Evolutionary conservation across 2,329 filamentous ascomycete species (phyloP).

Genomic region (Talaromyces islandicus): DNA sequence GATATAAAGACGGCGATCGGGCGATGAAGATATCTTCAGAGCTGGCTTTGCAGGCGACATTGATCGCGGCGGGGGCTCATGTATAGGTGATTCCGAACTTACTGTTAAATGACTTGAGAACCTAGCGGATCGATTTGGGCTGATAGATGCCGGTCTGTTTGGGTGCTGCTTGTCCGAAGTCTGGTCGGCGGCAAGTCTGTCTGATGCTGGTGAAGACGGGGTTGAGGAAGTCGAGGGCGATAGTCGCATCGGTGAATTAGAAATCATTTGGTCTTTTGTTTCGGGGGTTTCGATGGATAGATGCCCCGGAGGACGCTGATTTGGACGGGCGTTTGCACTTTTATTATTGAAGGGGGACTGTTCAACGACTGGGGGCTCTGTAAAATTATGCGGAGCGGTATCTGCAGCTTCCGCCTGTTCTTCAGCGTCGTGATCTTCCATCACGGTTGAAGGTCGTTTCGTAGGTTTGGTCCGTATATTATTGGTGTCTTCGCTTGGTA

Average conservation of each 20-base stretch:
- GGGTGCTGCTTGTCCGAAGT: neutral
- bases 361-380: neutral
- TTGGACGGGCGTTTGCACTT: neutral
- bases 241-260: neutral
- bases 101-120: conserved; percentile 51
- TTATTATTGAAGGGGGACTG: neutral
- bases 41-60: conserved; percentile 59
- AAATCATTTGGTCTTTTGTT: neutral
- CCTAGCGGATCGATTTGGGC: conserved; percentile 51
- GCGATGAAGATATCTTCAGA: conserved; percentile 49
- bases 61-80: conserved; percentile 55
- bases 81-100: conserved; percentile 42
- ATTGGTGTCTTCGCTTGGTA: neutral
- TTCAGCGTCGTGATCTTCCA: conserved; percentile 38
- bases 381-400: neutral
- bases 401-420: conserved; percentile 12
- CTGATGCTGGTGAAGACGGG: conserved; percentile 7
- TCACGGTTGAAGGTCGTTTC: conserved; percentile 35
- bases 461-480: conserved; percentile 21
- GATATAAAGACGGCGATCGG: conserved; percentile 22
- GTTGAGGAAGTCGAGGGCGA: conserved; percentile 10
- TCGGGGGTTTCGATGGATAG: conserved; percentile 1
- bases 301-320: neutral
- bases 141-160: conserved; percentile 20
- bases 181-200: conserved; percentile 3